Evolutionary conservation across 2,329 filamentous ascomycete species (phyloP), one percentile per base, ranked within the genome.

Genomic region (Periconia macrospinosa): DNA sequence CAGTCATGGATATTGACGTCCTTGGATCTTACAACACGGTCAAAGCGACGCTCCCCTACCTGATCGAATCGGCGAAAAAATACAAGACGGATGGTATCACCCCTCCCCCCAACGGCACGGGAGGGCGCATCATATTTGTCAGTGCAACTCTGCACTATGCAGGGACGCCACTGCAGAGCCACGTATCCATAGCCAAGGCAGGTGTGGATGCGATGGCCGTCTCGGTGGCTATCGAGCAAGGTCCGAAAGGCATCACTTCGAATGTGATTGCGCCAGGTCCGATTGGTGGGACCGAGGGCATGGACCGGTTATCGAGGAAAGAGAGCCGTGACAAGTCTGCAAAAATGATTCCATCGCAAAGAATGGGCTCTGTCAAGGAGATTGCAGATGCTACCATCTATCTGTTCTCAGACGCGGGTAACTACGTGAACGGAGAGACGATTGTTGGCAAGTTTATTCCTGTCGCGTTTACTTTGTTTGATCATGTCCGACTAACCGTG

Each of bases 1-100:
- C 90, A 0, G 94, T 99, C 60, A 93, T 97, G 66, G 94, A 97
- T 57, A 99, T 99, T 68, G 94, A 97, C 71, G 88, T 96, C 2
- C 75, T 97, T 35, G 94, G 94, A 30, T 95, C 90, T 15, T 99
- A 90, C 78, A 96, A 97, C 78, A 96, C 92, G 2, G 82, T 96
- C 68, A 97, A 97, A 77, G 92, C 93, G 3, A 94, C 91, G 1
- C 78, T 97, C 33, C 91, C 91, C 0, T 83, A 96, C 66, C 83
- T 99, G 2, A 76, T 91, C 13, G 81, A 85, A 63, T 95, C 91
- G n/a, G 87, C 89, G 1, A 75, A 77, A 33, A 84, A 83, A 64
- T 78, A 87, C 64, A 82, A 76, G 57, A 81, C 82, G 17, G 85
- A 88, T 60, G 81, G 83, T 1, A 83, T 84, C 30, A 76, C 78